phyloP scores from a whole-genome alignment of 768 basidiomycete species.

The Trichaptum fuscoviolaceum region DNA sequence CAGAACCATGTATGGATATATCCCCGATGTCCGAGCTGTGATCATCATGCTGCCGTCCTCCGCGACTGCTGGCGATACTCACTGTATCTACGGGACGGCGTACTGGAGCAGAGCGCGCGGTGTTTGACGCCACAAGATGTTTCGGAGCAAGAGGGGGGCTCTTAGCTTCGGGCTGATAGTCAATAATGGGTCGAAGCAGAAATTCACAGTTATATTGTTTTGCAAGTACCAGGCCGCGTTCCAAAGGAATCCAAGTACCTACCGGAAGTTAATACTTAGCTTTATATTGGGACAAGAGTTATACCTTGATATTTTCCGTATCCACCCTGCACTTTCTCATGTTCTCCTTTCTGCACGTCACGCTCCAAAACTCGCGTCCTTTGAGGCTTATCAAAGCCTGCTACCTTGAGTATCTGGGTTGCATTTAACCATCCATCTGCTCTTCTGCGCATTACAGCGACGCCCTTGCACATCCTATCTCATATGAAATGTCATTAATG shows the following conservation, averaged over 20 bases:
- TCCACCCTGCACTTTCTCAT: conserved; percentile 98
- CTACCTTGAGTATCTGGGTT: conserved; percentile 98
- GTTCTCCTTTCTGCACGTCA: conserved; percentile 97
- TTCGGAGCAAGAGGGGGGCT: conserved; percentile 96
- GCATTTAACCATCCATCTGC: conserved; percentile 98
- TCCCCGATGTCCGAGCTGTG: conserved; percentile 57
- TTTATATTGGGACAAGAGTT: conserved; percentile 16
- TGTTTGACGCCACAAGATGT: conserved; percentile 77
- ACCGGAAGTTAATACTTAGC: conserved; percentile 6
- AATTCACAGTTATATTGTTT: conserved; percentile 91
- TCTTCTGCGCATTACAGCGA: conserved; percentile 96
- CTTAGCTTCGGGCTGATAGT: conserved; percentile 84
- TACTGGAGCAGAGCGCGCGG: conserved; percentile 40
- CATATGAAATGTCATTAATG: conserved; percentile 27
- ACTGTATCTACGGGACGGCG: conserved; percentile 31
- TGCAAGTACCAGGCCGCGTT: conserved; percentile 78
- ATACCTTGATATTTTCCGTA: conserved; percentile 99
- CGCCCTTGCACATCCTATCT: conserved; percentile 85
- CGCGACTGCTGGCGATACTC: conserved; percentile 44
- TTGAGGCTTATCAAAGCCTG: conserved; percentile 98
- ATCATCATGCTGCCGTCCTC: conserved; percentile 48
- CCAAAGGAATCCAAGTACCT: conserved; percentile 99
- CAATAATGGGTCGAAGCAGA: conserved; percentile 86
- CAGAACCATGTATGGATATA: conserved; percentile 67
- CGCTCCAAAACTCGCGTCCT: conserved; percentile 95